Conservation (phyloP, 73 alveolate species). For the Effrenium voratum region DNA sequence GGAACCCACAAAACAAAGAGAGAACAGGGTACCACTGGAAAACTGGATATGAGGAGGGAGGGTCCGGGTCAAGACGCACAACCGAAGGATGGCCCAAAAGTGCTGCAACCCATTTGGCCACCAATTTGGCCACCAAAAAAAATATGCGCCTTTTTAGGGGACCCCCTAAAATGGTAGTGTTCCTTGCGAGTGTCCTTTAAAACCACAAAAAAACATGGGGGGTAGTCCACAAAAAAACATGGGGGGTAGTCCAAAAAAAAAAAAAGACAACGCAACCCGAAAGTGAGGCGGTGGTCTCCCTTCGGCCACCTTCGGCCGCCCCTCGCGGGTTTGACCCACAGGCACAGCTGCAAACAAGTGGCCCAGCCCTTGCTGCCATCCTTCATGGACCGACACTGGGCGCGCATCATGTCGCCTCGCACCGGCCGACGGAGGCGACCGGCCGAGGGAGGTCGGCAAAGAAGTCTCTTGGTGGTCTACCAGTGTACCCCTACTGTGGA, state of each 20-base stretch:
- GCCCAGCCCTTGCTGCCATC: conserved; percentile 46
- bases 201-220: neutral
- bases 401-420: conserved; percentile 11
- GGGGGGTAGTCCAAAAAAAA: neutral
- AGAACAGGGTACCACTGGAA: no score
- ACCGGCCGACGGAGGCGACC: neutral
- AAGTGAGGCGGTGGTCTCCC: neutral
- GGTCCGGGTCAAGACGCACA: no score
- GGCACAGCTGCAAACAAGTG: neutral
- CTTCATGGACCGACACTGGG: conserved; percentile 37
- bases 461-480: no score
- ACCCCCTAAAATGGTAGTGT: neutral
- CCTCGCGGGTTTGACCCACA: neutral
- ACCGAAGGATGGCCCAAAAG: no score
- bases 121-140: no score
- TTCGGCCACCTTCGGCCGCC: neutral
- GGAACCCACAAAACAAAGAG: no score
- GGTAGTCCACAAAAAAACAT: neutral
- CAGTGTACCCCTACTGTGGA: no score
- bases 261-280: neutral
- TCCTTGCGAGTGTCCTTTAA: neutral
- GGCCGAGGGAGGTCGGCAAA: no score
- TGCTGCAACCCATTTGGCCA: no score
- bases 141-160: no score
- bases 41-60: no score